These are phyloP conservation scores for Hypoxylon crocopeplum DNA, from an alignment of 495 filamentous ascomycete species.

Conservation along the genomic window DNA sequence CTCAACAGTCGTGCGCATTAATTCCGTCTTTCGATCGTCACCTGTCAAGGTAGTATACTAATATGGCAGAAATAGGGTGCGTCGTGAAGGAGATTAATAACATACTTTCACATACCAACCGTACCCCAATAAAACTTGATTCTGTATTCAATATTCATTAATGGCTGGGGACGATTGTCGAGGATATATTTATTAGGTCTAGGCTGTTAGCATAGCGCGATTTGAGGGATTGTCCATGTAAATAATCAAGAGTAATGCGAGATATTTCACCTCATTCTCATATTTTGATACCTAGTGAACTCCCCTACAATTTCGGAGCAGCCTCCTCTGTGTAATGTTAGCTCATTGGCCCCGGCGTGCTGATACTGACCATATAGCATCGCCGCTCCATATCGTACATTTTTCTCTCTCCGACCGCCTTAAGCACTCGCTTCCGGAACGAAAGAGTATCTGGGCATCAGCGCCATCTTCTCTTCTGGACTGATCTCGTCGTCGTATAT, in stretches of 20 bases:
- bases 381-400: slow-evolving; percentile 21
- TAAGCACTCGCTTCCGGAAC: slow-evolving; percentile 53
- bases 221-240: too few relatives aligned
- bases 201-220: too few relatives aligned
- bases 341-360: slow-evolving; percentile 2
- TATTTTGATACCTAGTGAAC: slow-evolving; percentile 2
- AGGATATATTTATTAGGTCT: too few relatives aligned
- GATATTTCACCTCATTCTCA: too few relatives aligned
- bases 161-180: too few relatives aligned
- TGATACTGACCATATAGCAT: slow-evolving; percentile 8
- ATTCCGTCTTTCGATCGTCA: neutral
- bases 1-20: neutral
- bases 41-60: neutral
- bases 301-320: neutral
- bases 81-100: too few relatives aligned
- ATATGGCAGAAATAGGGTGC: too few relatives aligned
- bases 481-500: slow-evolving; percentile 80
- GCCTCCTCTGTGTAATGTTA: slow-evolving; percentile 5
- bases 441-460: slow-evolving; percentile 77
- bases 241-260: too few relatives aligned
- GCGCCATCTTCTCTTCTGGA: slow-evolving; percentile 87
- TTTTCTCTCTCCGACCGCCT: neutral
- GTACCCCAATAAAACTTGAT: too few relatives aligned
- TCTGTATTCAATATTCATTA: too few relatives aligned
- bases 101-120: too few relatives aligned